Evolutionary conservation across 208 protist species (phyloP).

Genomic region (Leishmania martiniquensis): DNA sequence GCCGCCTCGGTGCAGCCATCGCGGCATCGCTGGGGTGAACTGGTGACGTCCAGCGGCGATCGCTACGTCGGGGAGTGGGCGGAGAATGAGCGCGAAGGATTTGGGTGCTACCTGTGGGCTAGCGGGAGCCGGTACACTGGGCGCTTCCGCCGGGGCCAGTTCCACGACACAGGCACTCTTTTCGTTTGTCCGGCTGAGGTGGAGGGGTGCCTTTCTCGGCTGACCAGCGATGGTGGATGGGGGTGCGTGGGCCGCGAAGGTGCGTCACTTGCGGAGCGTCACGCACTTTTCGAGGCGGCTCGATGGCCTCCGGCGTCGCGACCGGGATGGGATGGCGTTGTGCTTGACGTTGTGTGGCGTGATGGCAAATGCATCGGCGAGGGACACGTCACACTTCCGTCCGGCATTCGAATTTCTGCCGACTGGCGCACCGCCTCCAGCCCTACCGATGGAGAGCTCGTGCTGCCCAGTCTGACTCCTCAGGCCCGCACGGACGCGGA

Average conservation of each 20-base stretch:
- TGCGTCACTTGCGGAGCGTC: not conserved
- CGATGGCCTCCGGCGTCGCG: conserved; percentile 21
- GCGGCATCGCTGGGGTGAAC: conserved; percentile 72
- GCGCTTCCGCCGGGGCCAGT: conserved; percentile 50
- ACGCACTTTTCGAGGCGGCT: not conserved
- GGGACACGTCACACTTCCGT: conserved; percentile 70
- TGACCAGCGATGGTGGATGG: conserved; percentile 27
- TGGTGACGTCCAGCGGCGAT: conserved; percentile 51
- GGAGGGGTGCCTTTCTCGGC: conserved; percentile 32
- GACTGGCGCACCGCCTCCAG: conserved; percentile 61
- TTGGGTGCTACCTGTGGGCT: conserved; percentile 71
- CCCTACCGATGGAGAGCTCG: conserved; percentile 52
- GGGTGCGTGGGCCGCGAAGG: not conserved
- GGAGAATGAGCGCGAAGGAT: conserved; percentile 61
- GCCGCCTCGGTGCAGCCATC: conserved; percentile 33
- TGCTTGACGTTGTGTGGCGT: conserved; percentile 75
- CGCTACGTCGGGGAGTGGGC: conserved; percentile 87
- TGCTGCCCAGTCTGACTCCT: conserved; percentile 25
- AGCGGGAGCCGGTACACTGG: conserved; percentile 77
- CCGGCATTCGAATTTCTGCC: conserved; percentile 55
- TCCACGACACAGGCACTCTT: conserved; percentile 74
- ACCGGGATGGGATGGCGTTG: conserved; percentile 38
- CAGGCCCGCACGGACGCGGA: conserved; percentile 24
- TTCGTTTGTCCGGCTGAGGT: conserved; percentile 33
- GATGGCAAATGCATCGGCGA: conserved; percentile 60